Evolutionary conservation across 352 stramenopile genomes (phyloP).

Genomic region (Phytopythium helicoides): DNA sequence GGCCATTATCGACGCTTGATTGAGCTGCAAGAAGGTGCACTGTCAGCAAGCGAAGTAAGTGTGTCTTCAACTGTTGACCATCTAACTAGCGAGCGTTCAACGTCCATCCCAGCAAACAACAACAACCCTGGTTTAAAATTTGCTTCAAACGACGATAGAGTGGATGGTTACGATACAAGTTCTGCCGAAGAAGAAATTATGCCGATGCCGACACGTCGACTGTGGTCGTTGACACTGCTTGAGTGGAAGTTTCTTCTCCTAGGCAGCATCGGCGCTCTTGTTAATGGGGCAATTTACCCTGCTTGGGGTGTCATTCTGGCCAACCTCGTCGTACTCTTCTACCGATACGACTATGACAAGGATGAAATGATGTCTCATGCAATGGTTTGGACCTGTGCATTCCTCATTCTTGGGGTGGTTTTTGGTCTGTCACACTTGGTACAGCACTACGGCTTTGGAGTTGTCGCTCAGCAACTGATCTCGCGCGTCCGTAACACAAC

Average conservation of each 20-base stretch:
- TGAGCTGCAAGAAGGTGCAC: constrained; percentile 22
- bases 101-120: too few relatives aligned
- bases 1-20: constrained; percentile 49
- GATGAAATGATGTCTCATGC: constrained; percentile 24
- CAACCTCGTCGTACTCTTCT: constrained; percentile 56
- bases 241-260: constrained; percentile 50
- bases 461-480: constrained; percentile 46
- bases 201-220: constrained; percentile 12
- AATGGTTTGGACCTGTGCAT: constrained; percentile 10
- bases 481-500: constrained; percentile 35
- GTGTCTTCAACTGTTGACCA: constrained; percentile 1
- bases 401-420: constrained; percentile 33
- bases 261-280: constrained; percentile 28
- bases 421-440: constrained; percentile 26
- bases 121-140: too few relatives aligned
- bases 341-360: constrained; percentile 31
- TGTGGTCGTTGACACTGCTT: constrained; percentile 42
- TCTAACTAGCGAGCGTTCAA: too few relatives aligned
- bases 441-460: constrained; percentile 8
- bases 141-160: too few relatives aligned
- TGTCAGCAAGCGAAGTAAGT: neutral
- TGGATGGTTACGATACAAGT: too few relatives aligned
- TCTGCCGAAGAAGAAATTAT: constrained; percentile 1
- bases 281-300: constrained; percentile 48
- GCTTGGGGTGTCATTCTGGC: constrained; percentile 46